Evolutionary conservation across 192 early-diverging fungal genomes (phyloP).

Genomic region (Coemansia sp.): DNA sequence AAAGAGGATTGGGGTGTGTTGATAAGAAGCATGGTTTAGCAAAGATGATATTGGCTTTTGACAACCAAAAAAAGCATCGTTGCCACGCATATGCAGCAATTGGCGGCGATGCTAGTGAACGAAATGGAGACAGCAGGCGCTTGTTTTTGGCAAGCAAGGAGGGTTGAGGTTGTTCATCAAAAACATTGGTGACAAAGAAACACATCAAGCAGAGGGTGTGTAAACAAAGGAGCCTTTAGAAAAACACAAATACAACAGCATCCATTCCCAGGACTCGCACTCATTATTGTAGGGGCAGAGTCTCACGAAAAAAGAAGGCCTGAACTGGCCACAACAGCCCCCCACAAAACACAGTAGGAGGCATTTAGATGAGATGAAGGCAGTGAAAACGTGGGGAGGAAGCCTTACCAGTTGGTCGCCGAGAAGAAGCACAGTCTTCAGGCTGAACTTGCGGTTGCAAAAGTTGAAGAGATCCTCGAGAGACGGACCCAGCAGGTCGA

Average conservation of each 20-base stretch:
- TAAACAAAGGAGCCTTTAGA: not conserved
- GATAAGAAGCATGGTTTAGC: not conserved
- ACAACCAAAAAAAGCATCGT: not conserved
- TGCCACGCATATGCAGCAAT: constrained; percentile 5
- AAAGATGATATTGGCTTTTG: not conserved
- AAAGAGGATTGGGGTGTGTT: not conserved
- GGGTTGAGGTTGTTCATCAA: not conserved
- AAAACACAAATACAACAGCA: not conserved
- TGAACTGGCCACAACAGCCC: not conserved
- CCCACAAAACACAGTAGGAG: constrained; percentile 1
- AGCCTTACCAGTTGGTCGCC: constrained; percentile 77
- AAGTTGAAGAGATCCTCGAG: constrained; percentile 90
- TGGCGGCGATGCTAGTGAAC: not conserved
- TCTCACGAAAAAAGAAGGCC: not conserved
- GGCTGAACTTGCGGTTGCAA: constrained; percentile 83
- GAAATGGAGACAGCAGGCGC: not conserved
- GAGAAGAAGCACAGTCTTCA: constrained; percentile 84
- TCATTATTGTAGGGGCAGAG: not conserved
- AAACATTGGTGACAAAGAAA: not conserved
- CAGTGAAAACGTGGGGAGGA: not conserved
- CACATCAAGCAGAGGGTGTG: not conserved
- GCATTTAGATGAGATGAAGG: not conserved
- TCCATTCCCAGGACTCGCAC: not conserved
- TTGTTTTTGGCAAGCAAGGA: not conserved
- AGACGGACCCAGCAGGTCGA: constrained; percentile 89